A percentile compares a stretch with the other conserved stretches of the same genome.
Conservation (phyloP, 1,284 basidiomycete species). For the Paramarasmius palmivorus region DNA sequence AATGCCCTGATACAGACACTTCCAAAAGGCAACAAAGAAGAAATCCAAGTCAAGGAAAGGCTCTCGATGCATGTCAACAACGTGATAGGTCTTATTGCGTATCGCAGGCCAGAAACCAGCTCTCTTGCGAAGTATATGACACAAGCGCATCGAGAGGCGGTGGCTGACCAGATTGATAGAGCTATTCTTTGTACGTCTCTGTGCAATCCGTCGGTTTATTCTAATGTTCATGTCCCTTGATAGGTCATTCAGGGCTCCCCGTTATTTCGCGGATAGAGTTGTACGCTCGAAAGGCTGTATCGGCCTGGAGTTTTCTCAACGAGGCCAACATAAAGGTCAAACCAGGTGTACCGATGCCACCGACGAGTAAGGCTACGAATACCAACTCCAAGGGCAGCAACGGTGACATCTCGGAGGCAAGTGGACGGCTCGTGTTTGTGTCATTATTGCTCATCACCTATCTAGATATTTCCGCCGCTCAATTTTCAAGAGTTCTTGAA, state of each 20-base stretch:
- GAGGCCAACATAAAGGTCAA: not conserved
- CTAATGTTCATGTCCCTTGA: slow-evolving; percentile 11
- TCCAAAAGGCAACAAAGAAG: no score
- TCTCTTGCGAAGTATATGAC: slow-evolving; percentile 69
- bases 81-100: slow-evolving; percentile 77
- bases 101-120: slow-evolving; percentile 71
- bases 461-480: slow-evolving; percentile 4
- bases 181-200: slow-evolving; percentile 80
- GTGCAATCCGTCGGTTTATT: slow-evolving; percentile 9
- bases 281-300: not conserved
- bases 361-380: not conserved
- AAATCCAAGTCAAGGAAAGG: slow-evolving; percentile 52
- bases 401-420: no score
- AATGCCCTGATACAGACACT: slow-evolving; percentile 56
- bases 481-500: slow-evolving; percentile 10
- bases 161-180: slow-evolving; percentile 85
- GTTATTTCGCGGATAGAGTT: slow-evolving; percentile 60
- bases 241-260: slow-evolving; percentile 53
- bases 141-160: slow-evolving; percentile 69
- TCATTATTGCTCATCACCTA: no score
- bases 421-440: no score
- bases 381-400: no score
- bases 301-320: not conserved
- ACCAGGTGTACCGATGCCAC: not conserved
- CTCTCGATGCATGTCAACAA: slow-evolving; percentile 71